Base-by-base conservation (phyloP, 179 eudicot species). In the Patellifolia procumbens region DNA sequence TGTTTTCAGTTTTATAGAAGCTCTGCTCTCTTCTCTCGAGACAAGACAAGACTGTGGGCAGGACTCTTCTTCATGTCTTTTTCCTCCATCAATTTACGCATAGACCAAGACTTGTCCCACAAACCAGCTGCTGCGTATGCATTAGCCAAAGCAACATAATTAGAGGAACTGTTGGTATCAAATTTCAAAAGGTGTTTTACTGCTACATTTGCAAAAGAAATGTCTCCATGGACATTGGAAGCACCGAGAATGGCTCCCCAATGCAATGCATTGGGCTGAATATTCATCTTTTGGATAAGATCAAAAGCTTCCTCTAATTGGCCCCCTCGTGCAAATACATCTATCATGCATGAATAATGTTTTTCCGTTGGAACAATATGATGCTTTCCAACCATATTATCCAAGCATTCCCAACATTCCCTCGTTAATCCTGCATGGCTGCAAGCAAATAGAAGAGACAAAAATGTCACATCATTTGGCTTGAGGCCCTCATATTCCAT, bases 241-340 rank as follows among this genome's bases (percentile, higher is more conserved):
- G 90, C 92, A 80, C 94, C 89, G 74, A 89, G 91, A 70, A 90
- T 83, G 15, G 90, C 76, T 72, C 91, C 87, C 90, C 85, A 87
- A 59, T 83, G 70, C 1, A 83, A 87, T 58, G 88, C 83, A 81
- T 77, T 81, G 13, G 88, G 86, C 48, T 75, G 81, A 37, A 81
- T 67, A 42, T 86, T 77, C 87, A 90, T 83, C 76, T 79, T 78
- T 79, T 80, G 58, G 76, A 83, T 72, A 70, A 91, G 48, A 63
- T 64, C 16, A 56, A 83, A 51, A 31, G 91, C 91, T 79, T 90
- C 92, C 68, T 90, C 85, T 74, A 91, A 68, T 24, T 67, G 70
- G 13, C 92, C 97, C 60, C 88, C 87, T 75, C 92, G 84, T 64
- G 91, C 91, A 55, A 85, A 73, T 43, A 90, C 73, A 78, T 90